Evolutionary conservation across 345 rosid species (phyloP).

Genomic region (Arabis hirsuta): DNA sequence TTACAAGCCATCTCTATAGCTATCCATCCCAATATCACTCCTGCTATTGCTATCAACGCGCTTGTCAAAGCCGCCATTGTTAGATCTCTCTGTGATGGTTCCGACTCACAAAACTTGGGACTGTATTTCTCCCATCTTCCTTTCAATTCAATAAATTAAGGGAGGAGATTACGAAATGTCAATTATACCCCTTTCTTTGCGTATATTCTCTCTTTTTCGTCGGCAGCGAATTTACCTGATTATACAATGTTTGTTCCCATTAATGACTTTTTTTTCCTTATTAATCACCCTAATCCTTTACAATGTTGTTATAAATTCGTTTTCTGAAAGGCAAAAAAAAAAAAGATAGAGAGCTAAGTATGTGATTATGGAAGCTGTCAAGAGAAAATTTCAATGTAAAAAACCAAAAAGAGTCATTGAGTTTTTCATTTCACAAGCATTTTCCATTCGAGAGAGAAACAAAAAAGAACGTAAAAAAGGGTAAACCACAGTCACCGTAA

Average conservation of each 20-base stretch:
- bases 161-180: not conserved
- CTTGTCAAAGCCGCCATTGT: slow-evolving; percentile 67
- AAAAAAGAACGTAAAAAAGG: not conserved
- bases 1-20: slow-evolving; percentile 84
- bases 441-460: not conserved
- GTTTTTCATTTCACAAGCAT: slow-evolving; percentile 6
- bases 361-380: not conserved
- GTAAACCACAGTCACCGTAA: slow-evolving; percentile 24
- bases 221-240: slow-evolving; percentile 13
- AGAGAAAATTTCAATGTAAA: no score
- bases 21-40: slow-evolving; percentile 75
- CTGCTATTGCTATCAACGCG: slow-evolving; percentile 73
- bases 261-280: not conserved
- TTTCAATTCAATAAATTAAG: not conserved
- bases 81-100: slow-evolving; percentile 11
- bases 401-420: not conserved
- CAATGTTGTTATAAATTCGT: not conserved
- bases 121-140: slow-evolving; percentile 2
- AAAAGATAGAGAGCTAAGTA: not conserved
- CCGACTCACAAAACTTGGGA: slow-evolving; percentile 20
- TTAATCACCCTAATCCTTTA: no score
- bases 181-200: slow-evolving; percentile 5
- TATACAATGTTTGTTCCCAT: not conserved
- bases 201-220: slow-evolving; percentile 30
- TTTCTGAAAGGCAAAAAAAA: not conserved